Conservation (phyloP, 2,329 filamentous ascomycete species). For the Xylariales sp. region DNA sequence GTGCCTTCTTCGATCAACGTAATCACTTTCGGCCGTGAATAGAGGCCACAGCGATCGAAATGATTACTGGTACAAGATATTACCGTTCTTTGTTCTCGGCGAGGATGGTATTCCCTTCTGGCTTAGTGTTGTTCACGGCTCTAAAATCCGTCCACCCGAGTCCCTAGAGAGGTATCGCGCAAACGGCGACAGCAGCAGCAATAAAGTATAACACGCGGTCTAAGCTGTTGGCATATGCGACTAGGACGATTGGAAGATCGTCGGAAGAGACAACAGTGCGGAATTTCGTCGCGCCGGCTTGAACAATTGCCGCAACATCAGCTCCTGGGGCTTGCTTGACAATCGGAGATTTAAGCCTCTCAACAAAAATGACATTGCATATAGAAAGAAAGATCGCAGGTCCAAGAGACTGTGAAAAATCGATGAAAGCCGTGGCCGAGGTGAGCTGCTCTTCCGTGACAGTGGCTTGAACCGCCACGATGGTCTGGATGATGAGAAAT, state of each 20-base stretch:
- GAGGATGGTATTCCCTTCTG: too few relatives aligned
- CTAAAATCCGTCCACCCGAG: not conserved
- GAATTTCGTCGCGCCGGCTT: conserved; percentile 57
- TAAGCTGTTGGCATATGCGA: conserved; percentile 55
- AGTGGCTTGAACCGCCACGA: conserved; percentile 15
- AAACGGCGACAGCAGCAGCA: not conserved
- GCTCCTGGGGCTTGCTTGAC: conserved; percentile 47
- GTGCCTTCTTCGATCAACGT: too few relatives aligned
- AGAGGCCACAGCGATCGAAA: too few relatives aligned
- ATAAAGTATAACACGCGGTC: conserved; percentile 55
- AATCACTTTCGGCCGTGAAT: too few relatives aligned
- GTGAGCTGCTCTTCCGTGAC: conserved; percentile 19
- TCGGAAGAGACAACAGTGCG: conserved; percentile 47
- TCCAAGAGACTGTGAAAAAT: conserved; percentile 36
- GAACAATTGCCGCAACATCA: conserved; percentile 51
- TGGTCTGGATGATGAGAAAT: too few relatives aligned
- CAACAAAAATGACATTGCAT: conserved; percentile 45
- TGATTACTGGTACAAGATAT: too few relatives aligned
- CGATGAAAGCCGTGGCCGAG: conserved; percentile 29
- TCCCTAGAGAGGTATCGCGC: not conserved
- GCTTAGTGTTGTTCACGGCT: too few relatives aligned
- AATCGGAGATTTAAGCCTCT: conserved; percentile 51
- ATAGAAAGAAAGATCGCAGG: conserved; percentile 29
- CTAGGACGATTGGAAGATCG: conserved; percentile 52
- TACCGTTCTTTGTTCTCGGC: too few relatives aligned